These are phyloP conservation scores for Phyllosticta citrichinensis DNA, from an alignment of 2,329 filamentous ascomycete genomes.

Conservation along the genomic window DNA sequence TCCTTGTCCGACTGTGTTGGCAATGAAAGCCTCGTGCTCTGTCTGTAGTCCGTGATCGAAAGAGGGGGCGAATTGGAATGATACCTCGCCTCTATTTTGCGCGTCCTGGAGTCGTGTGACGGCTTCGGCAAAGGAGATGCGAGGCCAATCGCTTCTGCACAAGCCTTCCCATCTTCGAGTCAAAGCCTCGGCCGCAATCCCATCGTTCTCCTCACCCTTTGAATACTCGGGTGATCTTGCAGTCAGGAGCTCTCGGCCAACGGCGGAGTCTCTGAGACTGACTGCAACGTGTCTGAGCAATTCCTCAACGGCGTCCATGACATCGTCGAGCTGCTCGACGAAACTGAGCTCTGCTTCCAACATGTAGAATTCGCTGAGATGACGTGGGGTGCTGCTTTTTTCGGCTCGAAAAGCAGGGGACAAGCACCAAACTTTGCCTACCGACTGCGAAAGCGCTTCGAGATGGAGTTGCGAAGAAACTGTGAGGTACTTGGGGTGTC, in stretches of 20 bases:
- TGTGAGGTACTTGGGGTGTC: constrained; percentile 81
- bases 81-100: constrained; percentile 35
- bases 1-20: constrained; percentile 52
- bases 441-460: constrained; percentile 78
- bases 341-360: constrained; percentile 86
- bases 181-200: constrained; percentile 43
- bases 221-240: constrained; percentile 31
- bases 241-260: constrained; percentile 47
- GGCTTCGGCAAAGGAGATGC: constrained; percentile 73
- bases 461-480: constrained; percentile 92
- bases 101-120: constrained; percentile 57
- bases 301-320: constrained; percentile 74
- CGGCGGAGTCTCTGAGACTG: constrained; percentile 38
- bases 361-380: constrained; percentile 98
- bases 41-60: constrained; percentile 73
- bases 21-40: constrained; percentile 87
- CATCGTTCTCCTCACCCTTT: constrained; percentile 19
- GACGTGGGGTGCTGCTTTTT: constrained; percentile 82
- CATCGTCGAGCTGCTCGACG: constrained; percentile 53
- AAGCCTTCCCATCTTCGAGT: constrained; percentile 64
- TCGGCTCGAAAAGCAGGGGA: constrained; percentile 92
- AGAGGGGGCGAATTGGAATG: constrained; percentile 57
- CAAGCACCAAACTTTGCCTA: constrained; percentile 87
- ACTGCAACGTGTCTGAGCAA: constrained; percentile 55
- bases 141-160: constrained; percentile 63